Evolutionary conservation across 768 basidiomycete species (phyloP).

Genomic region (Strobilomyces dryophilus): DNA sequence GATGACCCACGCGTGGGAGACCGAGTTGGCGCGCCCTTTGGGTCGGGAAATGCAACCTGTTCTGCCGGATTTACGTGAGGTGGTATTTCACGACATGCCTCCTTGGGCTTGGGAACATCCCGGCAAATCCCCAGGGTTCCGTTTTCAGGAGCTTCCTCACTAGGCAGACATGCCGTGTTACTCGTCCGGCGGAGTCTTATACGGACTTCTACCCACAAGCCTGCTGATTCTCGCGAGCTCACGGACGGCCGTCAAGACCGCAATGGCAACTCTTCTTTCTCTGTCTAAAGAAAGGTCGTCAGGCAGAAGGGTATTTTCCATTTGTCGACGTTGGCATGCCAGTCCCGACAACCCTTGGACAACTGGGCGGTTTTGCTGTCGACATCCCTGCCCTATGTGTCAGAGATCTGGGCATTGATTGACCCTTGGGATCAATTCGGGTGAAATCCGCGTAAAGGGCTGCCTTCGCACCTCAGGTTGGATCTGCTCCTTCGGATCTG

Average conservation of each 20-base stretch:
- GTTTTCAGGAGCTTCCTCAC: slow-evolving; percentile 1
- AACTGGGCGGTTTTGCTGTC: not conserved
- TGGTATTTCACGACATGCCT: slow-evolving; percentile 12
- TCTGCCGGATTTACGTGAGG: slow-evolving; percentile 26
- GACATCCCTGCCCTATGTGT: slow-evolving; percentile 1
- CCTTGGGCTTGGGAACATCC: slow-evolving; percentile 27
- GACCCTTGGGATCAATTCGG: slow-evolving; percentile 8
- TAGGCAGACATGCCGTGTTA: not conserved
- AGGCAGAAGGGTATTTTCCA: not conserved
- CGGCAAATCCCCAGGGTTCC: slow-evolving; percentile 19
- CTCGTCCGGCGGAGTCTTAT: not conserved
- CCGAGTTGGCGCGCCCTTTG: too few species aligned
- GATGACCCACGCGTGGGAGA: slow-evolving; percentile 10
- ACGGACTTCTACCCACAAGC: not conserved
- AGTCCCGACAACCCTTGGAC: not conserved
- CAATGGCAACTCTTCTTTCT: slow-evolving; percentile 11
- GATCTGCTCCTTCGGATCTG: slow-evolving; percentile 19
- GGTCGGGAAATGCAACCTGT: not conserved
- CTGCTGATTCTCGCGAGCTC: slow-evolving; percentile 18
- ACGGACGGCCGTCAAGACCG: slow-evolving; percentile 10
- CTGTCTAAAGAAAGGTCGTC: not conserved
- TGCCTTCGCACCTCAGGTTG: slow-evolving; percentile 15
- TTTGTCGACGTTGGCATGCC: not conserved
- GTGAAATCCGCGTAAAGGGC: not conserved
- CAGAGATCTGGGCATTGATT: slow-evolving; percentile 1